These are phyloP conservation scores for Helicostylum pulchrum DNA, from an alignment of 192 early-diverging fungal genomes.

Conservation along the genomic window DNA sequence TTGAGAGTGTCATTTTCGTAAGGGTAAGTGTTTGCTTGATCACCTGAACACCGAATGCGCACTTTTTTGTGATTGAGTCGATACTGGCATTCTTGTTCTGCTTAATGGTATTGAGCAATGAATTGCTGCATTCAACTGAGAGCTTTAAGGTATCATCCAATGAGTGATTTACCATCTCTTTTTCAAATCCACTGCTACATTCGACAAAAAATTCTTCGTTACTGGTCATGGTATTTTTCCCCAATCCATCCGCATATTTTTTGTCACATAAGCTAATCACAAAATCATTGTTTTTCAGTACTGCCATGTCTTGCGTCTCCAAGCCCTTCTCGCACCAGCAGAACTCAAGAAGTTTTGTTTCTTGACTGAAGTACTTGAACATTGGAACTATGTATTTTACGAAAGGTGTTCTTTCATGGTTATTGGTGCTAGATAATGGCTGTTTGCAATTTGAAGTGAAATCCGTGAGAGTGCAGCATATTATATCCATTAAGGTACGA, in stretches of 20 bases:
- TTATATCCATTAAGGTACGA: constrained; percentile 10
- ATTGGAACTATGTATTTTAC: constrained; percentile 13
- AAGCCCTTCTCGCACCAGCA: constrained; percentile 6
- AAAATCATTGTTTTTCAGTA: constrained; percentile 1
- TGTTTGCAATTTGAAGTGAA: constrained; percentile 9
- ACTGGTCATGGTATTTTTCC: constrained; percentile 10
- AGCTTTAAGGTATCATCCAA: constrained; percentile 12
- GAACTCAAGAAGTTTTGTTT: constrained; percentile 14
- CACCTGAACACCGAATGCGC: constrained; percentile 9
- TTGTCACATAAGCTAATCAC: constrained; percentile 1
- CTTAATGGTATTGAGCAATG: constrained; percentile 2
- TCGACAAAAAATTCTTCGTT: constrained; percentile 11
- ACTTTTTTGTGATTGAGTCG: constrained; percentile 4
- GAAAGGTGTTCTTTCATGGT: constrained; percentile 9
- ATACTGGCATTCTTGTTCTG: constrained; percentile 10
- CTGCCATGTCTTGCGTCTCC: constrained; percentile 3
- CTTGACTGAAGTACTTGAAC: constrained; percentile 12
- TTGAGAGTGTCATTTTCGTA: constrained; percentile 17
- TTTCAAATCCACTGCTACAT: constrained; percentile 13
- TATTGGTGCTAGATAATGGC: not conserved
- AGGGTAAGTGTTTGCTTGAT: constrained; percentile 9
- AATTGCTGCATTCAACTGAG: constrained; percentile 12
- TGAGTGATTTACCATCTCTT: constrained; percentile 5
- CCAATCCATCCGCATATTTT: constrained; percentile 8
- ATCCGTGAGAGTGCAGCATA: constrained; percentile 9